Evolutionary conservation across 768 basidiomycete species (phyloP).

Genomic region (Boletellus emodensis): DNA sequence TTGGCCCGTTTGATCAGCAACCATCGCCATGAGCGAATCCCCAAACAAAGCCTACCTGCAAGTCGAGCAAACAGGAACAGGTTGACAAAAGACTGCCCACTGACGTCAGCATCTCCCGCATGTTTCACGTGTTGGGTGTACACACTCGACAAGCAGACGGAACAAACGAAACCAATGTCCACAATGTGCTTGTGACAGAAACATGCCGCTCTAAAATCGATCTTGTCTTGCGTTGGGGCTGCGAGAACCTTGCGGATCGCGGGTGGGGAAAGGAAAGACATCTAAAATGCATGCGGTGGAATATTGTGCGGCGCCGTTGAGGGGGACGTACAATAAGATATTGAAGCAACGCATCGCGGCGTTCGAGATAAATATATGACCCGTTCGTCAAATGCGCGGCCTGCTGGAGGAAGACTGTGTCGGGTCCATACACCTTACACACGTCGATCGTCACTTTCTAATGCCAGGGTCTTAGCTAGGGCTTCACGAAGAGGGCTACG

Average conservation of each 20-base stretch:
- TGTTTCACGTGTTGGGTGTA: conserved; percentile 6
- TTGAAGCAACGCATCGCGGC: conserved; percentile 84
- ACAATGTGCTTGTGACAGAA: conserved; percentile 98
- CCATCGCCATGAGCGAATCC: neutral
- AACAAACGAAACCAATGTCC: conserved; percentile 96
- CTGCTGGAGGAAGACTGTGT: conserved; percentile 95
- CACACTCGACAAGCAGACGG: conserved; percentile 96
- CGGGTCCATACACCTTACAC: conserved; percentile 83
- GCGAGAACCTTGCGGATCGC: conserved; percentile 73
- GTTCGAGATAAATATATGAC: conserved; percentile 82
- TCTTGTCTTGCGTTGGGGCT: conserved; percentile 88
- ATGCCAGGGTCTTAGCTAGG: conserved; percentile 24
- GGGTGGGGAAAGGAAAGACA: conserved; percentile 73
- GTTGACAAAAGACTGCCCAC: conserved; percentile 82
- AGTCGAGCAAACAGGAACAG: conserved; percentile 89
- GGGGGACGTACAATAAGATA: conserved; percentile 65
- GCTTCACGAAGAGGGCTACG: neutral
- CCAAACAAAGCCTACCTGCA: conserved; percentile 63
- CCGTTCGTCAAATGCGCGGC: conserved; percentile 94
- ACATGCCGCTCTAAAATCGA: conserved; percentile 96
- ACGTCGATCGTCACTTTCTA: conserved; percentile 98
- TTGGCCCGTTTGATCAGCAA: conserved; percentile 8
- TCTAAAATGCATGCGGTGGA: conserved; percentile 43
- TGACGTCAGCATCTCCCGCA: conserved; percentile 7
- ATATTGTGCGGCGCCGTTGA: conserved; percentile 3